These are phyloP conservation scores for Calonectria ilicicola DNA, from an alignment of 2,329 filamentous ascomycete species.

Conservation along the genomic window DNA sequence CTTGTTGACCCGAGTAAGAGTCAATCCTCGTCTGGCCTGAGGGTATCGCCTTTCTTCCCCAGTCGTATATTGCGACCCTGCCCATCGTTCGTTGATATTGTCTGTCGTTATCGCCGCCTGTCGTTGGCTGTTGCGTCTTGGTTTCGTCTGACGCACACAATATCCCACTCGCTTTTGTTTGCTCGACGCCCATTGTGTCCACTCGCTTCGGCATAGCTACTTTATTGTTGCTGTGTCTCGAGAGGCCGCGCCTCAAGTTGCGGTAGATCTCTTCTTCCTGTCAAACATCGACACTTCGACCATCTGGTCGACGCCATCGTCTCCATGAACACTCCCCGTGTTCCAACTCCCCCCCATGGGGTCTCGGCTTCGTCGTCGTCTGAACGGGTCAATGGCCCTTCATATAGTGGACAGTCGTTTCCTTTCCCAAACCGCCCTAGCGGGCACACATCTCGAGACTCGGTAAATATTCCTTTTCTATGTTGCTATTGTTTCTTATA, in stretches of 20 bases:
- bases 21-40: constrained; percentile 1
- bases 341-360: constrained; percentile 18
- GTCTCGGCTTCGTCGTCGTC: constrained; percentile 23
- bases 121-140: constrained; percentile 21
- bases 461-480: constrained; percentile 36
- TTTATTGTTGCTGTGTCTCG: constrained; percentile 7
- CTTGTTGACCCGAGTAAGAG: constrained; percentile 31
- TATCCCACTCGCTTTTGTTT: background rate
- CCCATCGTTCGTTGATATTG: constrained; percentile 18
- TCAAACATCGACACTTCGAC: constrained; percentile 1
- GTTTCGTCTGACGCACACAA: constrained; percentile 10
- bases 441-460: constrained; percentile 42
- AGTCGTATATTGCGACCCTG: constrained; percentile 18
- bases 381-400: constrained; percentile 24
- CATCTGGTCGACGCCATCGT: background rate
- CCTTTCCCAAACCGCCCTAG: constrained; percentile 24
- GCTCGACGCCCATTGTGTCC: background rate
- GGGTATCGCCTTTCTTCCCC: constrained; percentile 3
- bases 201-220: constrained; percentile 12
- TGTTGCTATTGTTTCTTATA: background rate
- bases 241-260: constrained; percentile 11
- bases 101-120: constrained; percentile 27
- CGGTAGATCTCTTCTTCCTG: constrained; percentile 3
- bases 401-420: background rate
- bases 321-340: constrained; percentile 25